Evolutionary conservation across 2,329 filamentous ascomycete species (phyloP), one percentile per base, ranked within the genome.

Genomic region (Fusarium sp.): DNA sequence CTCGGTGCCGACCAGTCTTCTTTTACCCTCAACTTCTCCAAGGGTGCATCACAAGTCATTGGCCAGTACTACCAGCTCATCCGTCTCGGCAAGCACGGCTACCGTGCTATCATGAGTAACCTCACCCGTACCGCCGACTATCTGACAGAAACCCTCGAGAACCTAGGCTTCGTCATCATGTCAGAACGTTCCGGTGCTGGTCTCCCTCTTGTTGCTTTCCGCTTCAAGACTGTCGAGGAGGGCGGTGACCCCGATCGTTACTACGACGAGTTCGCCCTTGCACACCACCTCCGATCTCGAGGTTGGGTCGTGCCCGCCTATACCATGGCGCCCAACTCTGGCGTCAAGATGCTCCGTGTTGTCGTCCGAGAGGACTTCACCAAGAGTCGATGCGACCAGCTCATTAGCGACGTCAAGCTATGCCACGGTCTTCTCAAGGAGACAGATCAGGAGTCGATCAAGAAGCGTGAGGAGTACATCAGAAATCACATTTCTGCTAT

Each of bases 1-100:
- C 91, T 98, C 7, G 95, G 95, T 50, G 95, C 95, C 13, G 94
- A 98, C 77, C 95, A 98, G 79, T 92, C 94, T 3, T 97, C 94
- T 5, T 98, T 98, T 83, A 98, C 95, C 0, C 89, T 98, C 63
- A 98, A 98, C 86, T 98, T 98, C 85, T 97, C 93, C 77, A 97
- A 97, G 80, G 95, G 95, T 59, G 95, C 95, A 14, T 94, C 92
- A 7, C 95, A 98, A 78, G 93, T 98, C 76, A 97, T 98, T 66
- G 95, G 93, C 28, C 95, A 98, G 82, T 98, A 98, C 84, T 98
- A 98, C 84, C 95, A 98, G 82, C 87, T 98, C 77, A 97, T 98
- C 78, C 93, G 95, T 31, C 90, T 98, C 6, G 95, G 95, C 65
- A 97, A 97, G 87, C 90, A 91, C 68, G 95, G 95, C 50, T 98